Percentiles rank a stretch among this genome's conserved stretches.
Conservation (phyloP, 192 early-diverging fungal species). For the Backusella tuberculispora region DNA sequence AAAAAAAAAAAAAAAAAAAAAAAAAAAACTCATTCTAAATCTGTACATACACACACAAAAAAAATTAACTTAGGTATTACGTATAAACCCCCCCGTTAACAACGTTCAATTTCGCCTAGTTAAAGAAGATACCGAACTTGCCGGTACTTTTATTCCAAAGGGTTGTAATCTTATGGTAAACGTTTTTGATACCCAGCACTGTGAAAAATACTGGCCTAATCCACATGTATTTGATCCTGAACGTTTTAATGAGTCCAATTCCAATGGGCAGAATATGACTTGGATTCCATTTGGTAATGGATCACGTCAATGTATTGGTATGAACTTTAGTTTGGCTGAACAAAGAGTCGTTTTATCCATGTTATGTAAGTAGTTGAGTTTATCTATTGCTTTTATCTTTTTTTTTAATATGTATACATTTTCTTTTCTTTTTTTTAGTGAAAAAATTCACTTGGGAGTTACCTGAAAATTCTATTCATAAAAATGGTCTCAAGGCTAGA, state of each 20-base stretch:
- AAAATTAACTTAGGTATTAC: constrained; percentile 4
- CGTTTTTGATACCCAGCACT: constrained; percentile 22
- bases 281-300: constrained; percentile 68
- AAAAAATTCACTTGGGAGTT: constrained; percentile 30
- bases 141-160: constrained; percentile 28
- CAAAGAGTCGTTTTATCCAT: constrained; percentile 58
- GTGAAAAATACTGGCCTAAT: constrained; percentile 37
- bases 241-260: constrained; percentile 44
- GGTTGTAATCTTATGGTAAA: constrained; percentile 12
- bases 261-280: neutral
- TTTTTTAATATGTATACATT: neutral
- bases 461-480: constrained; percentile 32
- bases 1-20: too few species aligned
- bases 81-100: constrained; percentile 17
- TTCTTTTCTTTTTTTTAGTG: constrained; percentile 10
- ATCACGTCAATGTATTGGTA: constrained; percentile 63
- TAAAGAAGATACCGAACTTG: constrained; percentile 34
- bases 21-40: too few species aligned
- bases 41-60: neutral
- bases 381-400: neutral
- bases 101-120: neutral
- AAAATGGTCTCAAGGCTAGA: constrained; percentile 2
- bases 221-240: constrained; percentile 55
- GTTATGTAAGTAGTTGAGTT: constrained; percentile 30
- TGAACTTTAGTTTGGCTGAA: constrained; percentile 65